Conservation (phyloP, 192 early-diverging fungal genomes). For the Geranomyces michiganensis region DNA sequence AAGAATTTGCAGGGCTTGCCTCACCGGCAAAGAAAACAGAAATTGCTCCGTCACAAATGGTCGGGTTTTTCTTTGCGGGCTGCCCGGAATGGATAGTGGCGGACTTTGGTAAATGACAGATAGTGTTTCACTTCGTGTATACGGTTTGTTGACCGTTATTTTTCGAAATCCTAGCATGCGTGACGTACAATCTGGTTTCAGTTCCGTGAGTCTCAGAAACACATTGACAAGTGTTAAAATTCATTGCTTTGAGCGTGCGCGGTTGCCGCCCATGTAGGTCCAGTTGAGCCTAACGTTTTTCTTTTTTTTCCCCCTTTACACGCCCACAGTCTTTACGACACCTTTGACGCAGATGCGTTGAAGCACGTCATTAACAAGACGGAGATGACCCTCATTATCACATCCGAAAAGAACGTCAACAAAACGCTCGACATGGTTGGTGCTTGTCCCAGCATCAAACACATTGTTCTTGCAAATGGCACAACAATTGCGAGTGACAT, state of each 20-base stretch:
- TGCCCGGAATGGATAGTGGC: constrained; percentile 49
- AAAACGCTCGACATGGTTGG: constrained; percentile 52
- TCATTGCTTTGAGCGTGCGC: not conserved
- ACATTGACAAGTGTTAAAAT: no score
- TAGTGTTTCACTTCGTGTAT: no score
- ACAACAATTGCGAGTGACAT: constrained; percentile 12
- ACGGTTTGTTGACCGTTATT: not conserved
- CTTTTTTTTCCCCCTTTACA: no score
- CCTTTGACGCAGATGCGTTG: constrained; percentile 80
- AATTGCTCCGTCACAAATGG: constrained; percentile 33
- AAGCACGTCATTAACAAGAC: constrained; percentile 87
- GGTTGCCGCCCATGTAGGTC: not conserved
- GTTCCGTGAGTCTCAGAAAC: no score
- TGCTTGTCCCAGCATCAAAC: constrained; percentile 36
- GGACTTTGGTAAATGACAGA: constrained; percentile 41
- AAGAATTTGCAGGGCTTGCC: constrained; percentile 20
- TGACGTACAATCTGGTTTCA: constrained; percentile 39
- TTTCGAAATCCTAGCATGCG: constrained; percentile 27
- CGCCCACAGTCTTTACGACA: constrained; percentile 94
- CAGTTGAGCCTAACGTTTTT: not conserved
- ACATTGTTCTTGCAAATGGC: constrained; percentile 25
- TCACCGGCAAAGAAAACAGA: not conserved
- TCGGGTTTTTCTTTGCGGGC: constrained; percentile 41
- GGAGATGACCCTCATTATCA: constrained; percentile 72
- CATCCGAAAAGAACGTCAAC: constrained; percentile 62